A percentile compares a stretch with the other conserved stretches of the same genome.
Conservation (phyloP, 306 rosid species). For the Prunus salicina region DNA sequence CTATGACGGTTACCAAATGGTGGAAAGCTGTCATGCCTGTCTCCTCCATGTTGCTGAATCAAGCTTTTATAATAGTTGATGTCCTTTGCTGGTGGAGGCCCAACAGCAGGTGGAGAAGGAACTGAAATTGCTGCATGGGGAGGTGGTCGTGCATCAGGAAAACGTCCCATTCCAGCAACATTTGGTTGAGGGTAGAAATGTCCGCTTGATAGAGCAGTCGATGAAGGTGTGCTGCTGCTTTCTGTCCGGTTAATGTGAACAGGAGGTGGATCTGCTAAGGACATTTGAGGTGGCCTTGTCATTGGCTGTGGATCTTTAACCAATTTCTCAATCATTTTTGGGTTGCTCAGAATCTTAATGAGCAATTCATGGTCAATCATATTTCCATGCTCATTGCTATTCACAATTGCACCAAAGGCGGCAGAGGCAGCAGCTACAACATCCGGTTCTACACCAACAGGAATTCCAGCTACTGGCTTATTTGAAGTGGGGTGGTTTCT, state of each 20-base stretch:
- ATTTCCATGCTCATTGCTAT: conserved; percentile 63
- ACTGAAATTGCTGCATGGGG: conserved; percentile 26
- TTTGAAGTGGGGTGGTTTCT: conserved; percentile 8
- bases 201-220: conserved; percentile 30
- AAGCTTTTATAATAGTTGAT: conserved; percentile 77
- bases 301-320: conserved; percentile 50
- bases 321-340: conserved; percentile 74
- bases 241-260: conserved; percentile 34
- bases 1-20: conserved; percentile 37
- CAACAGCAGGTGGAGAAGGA: conserved; percentile 36
- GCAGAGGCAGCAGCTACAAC: conserved; percentile 68
- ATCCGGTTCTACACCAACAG: conserved; percentile 39
- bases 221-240: conserved; percentile 22
- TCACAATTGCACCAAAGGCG: conserved; percentile 58
- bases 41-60: conserved; percentile 96
- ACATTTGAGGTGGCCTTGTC: conserved; percentile 39
- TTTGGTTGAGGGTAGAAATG: conserved; percentile 39
- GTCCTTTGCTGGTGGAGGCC: conserved; percentile 58
- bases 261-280: conserved; percentile 38
- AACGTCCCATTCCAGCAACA: conserved; percentile 37
- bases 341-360: conserved; percentile 63
- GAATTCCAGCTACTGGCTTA: conserved; percentile 24
- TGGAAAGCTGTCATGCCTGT: conserved; percentile 56
- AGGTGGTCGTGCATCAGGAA: conserved; percentile 43
- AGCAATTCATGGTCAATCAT: conserved; percentile 70